phyloP scores from a whole-genome alignment of 768 basidiomycete species.

The Agrocybe praecox region DNA sequence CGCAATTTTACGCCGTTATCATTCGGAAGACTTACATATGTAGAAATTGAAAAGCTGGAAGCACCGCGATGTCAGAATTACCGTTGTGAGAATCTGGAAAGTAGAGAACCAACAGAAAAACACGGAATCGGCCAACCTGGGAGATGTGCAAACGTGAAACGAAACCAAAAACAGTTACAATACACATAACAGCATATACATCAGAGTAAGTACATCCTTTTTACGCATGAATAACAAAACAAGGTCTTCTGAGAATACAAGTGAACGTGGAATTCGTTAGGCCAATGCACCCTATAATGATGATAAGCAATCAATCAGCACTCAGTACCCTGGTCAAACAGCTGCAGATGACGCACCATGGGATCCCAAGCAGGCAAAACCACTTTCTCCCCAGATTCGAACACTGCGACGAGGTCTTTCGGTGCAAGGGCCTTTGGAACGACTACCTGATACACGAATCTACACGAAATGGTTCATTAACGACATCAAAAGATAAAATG shows the following conservation, averaged over 20 bases:
- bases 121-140: no score
- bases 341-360: slow-evolving; percentile 53
- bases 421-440: slow-evolving; percentile 80
- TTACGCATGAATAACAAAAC: neutral
- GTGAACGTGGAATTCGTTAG: slow-evolving; percentile 1
- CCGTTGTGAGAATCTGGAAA: neutral
- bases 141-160: neutral
- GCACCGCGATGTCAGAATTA: neutral
- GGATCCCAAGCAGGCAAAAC: slow-evolving; percentile 93
- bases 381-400: slow-evolving; percentile 62
- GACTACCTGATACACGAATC: slow-evolving; percentile 93
- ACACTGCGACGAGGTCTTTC: slow-evolving; percentile 80
- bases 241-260: neutral
- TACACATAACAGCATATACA: neutral
- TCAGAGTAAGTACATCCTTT: neutral
- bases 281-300: slow-evolving; percentile 19
- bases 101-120: no score
- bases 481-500: neutral
- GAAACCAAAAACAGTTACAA: neutral
- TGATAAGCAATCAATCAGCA: neutral
- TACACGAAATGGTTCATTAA: slow-evolving; percentile 23
- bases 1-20: neutral
- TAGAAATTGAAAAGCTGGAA: neutral
- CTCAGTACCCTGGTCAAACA: neutral
- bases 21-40: neutral